A percentile compares a stretch with the other conserved stretches of the same genome.
Evolutionary conservation across 441 rosid genomes (phyloP).

Genomic region (Hura crepitans): DNA sequence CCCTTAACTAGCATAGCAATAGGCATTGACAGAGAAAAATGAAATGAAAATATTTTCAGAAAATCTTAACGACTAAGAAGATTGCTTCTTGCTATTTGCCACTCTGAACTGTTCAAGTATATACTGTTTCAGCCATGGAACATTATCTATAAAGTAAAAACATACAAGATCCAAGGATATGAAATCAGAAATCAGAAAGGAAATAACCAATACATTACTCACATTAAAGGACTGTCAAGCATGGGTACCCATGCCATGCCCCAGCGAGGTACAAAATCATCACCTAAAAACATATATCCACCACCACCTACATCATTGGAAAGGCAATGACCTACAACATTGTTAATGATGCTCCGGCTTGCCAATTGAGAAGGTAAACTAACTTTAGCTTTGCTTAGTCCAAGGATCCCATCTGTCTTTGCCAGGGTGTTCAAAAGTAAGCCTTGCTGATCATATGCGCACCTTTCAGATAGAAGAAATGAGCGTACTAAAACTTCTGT

Average conservation of each 20-base stretch:
- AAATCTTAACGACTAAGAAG: conserved; percentile 1
- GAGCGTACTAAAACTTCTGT: conserved; percentile 20
- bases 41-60: neutral
- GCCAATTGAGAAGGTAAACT: conserved; percentile 95
- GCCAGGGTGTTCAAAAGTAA: conserved; percentile 57
- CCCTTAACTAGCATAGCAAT: conserved; percentile 1
- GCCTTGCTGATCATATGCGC: conserved; percentile 97
- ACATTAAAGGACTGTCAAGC: conserved; percentile 53
- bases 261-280: conserved; percentile 63
- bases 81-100: conserved; percentile 3
- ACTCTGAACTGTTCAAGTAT: neutral
- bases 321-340: conserved; percentile 87
- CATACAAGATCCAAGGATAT: neutral
- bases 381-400: conserved; percentile 74
- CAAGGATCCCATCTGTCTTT: conserved; percentile 86
- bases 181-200: conserved; percentile 4
- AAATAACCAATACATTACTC: conserved; percentile 31
- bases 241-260: conserved; percentile 85
- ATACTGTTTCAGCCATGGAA: neutral
- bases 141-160: neutral
- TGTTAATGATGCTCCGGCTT: conserved; percentile 65
- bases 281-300: conserved; percentile 90
- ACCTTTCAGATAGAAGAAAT: conserved; percentile 41
- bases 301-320: conserved; percentile 45
- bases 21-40: neutral